Evolutionary conservation across 805 yeast genomes (phyloP), one percentile per base, ranked within the genome.

Genomic region (Clavispora phyllophila): DNA sequence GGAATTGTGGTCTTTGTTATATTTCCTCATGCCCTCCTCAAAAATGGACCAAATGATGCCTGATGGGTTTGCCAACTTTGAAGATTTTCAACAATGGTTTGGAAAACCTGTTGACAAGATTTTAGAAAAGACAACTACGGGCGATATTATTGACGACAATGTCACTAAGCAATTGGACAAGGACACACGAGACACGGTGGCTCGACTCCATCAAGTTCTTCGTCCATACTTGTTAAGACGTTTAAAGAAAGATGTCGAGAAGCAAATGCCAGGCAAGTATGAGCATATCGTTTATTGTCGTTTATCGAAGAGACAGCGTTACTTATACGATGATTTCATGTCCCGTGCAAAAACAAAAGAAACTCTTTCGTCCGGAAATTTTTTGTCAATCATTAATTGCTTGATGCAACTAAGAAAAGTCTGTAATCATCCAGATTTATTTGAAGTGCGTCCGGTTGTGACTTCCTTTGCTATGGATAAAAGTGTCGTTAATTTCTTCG

Each of bases 201-300:
- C 86, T 10, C 85, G 95, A 57, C 72, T 93, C 42, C 99, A 93
- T 64, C 95, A 88, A 60, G 96, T 93, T 17, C 68, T 93, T 51
- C 78, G 99, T 49, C 99, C 99, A 0, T 93, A 91, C 56, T 68
- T 93, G 31, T 68, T 93, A 46, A 80, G 99, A 61, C 81, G 99
- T 50, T 75, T 93, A 57, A 93, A 93, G 60, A 88, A 87, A 17
- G 99, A 93, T 63, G 99, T 93, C 12, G 99, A 93, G 56, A 89
- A 91, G 57, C 99, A 93, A 63, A 93, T 93, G 99, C 99, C 99
- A 1, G 96, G 86, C 0, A 93, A 93, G 58, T 87, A 89, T 61
- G 99, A 93, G 61, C 99, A 93, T 61, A 82, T 93, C 45, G 82
- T 93, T 5, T 87, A 86, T 59, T 95, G 99, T 67, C 78, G 96